Conservation (phyloP, 2,329 filamentous ascomycete species). For the Ophiostoma pallidulum region DNA sequence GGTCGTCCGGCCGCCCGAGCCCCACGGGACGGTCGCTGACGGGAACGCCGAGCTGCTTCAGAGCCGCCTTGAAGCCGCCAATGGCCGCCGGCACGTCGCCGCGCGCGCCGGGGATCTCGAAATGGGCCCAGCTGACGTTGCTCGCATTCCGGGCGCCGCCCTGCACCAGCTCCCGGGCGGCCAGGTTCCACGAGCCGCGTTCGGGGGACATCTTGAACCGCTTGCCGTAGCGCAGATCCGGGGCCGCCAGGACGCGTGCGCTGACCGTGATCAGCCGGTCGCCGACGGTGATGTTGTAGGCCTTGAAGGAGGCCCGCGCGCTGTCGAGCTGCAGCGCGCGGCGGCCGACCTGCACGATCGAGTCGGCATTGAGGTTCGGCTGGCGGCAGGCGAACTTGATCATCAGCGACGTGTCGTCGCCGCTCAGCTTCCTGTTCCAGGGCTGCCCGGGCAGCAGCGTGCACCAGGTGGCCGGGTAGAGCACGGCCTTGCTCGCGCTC, state of each 20-base stretch:
- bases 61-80: conserved; percentile 12
- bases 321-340: conserved; percentile 46
- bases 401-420: conserved; percentile 57
- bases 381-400: conserved; percentile 60
- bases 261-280: conserved; percentile 59
- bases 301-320: conserved; percentile 32
- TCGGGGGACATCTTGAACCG: conserved; percentile 24
- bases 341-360: conserved; percentile 51
- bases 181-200: conserved; percentile 64
- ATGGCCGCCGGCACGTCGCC: background rate
- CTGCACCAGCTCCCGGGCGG: conserved; percentile 43
- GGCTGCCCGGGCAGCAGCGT: conserved; percentile 55
- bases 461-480: conserved; percentile 59
- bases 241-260: conserved; percentile 57
- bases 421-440: conserved; percentile 48
- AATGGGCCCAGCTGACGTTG: conserved; percentile 41
- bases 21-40: conserved; percentile 3
- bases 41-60: conserved; percentile 32
- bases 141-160: conserved; percentile 33
- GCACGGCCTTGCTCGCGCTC: conserved; percentile 42
- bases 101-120: conserved; percentile 19
- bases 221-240: conserved; percentile 49
- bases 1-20: conserved; percentile 1
- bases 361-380: conserved; percentile 57
- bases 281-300: conserved; percentile 56